phyloP scores from a whole-genome alignment of 2,329 filamentous ascomycete genomes.

The Thyridium curvatum region DNA sequence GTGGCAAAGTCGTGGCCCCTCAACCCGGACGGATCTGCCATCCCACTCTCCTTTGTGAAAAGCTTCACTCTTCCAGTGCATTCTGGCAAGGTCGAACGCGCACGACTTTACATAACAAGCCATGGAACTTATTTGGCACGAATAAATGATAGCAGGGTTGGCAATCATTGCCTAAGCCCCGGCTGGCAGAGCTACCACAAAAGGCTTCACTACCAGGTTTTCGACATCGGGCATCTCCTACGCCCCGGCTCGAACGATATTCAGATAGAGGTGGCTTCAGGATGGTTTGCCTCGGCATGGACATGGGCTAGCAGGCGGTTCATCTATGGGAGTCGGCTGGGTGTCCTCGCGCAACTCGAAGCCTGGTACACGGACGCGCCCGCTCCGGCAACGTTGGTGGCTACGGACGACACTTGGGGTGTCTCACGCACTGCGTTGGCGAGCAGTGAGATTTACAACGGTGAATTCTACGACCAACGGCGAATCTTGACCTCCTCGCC shows the following conservation, averaged over 20 bases:
- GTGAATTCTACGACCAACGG: constrained; percentile 41
- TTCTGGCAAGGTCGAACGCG: constrained; percentile 1
- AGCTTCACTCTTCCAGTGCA: no score
- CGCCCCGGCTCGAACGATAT: constrained; percentile 3
- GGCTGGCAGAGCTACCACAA: constrained; percentile 34
- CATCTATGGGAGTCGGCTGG: constrained; percentile 32
- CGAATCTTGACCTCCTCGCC: background rate
- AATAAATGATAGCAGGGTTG: constrained; percentile 26
- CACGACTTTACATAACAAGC: constrained; percentile 26
- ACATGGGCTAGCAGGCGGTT: no score
- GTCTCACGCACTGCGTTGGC: constrained; percentile 15
- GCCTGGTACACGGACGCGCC: constrained; percentile 8
- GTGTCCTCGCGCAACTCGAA: constrained; percentile 29
- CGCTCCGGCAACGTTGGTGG: no score
- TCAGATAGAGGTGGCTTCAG: no score
- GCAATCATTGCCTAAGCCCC: constrained; percentile 24
- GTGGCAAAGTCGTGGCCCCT: no score
- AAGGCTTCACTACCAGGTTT: constrained; percentile 32
- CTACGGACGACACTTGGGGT: constrained; percentile 6
- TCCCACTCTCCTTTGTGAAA: no score
- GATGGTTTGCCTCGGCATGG: no score
- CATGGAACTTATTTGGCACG: constrained; percentile 24
- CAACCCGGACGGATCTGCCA: no score
- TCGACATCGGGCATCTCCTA: constrained; percentile 29
- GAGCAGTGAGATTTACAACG: constrained; percentile 41